Conservation (phyloP, 768 basidiomycete genomes). For the Tylopilus vinaceipallidus region DNA sequence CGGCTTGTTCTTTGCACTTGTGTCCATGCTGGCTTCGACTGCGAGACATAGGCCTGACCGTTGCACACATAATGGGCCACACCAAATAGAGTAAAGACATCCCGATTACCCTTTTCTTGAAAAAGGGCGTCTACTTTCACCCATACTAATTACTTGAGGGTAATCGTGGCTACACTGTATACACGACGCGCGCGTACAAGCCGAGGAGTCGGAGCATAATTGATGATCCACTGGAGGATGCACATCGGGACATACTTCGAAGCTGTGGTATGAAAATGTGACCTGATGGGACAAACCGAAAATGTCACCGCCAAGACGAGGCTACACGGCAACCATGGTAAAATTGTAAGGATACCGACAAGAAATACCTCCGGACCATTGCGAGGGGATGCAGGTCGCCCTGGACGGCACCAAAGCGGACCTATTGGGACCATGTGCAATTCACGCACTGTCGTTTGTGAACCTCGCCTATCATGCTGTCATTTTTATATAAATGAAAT, state of each 20-base stretch:
- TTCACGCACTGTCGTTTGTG: slow-evolving; percentile 44
- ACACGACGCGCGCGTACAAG: slow-evolving; percentile 1
- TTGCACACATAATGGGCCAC: background rate
- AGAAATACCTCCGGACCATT: background rate
- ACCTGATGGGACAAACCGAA: slow-evolving; percentile 6
- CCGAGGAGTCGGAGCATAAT: background rate
- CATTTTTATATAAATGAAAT: slow-evolving; percentile 13
- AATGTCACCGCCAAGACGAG: slow-evolving; percentile 1
- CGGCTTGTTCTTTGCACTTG: slow-evolving; percentile 14
- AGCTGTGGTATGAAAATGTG: slow-evolving; percentile 7
- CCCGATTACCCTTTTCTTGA: slow-evolving; percentile 9
- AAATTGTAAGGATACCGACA: slow-evolving; percentile 1
- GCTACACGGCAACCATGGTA: background rate
- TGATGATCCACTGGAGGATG: background rate
- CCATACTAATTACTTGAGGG: slow-evolving; percentile 4
- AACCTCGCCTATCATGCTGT: slow-evolving; percentile 30
- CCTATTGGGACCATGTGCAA: slow-evolving; percentile 21
- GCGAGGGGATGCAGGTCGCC: slow-evolving; percentile 1
- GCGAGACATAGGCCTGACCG: too few species aligned
- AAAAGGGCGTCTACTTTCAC: slow-evolving; percentile 11
- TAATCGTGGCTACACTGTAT: background rate
- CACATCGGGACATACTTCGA: slow-evolving; percentile 5
- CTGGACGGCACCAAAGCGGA: slow-evolving; percentile 1
- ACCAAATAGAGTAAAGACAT: slow-evolving; percentile 38
- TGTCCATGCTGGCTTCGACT: slow-evolving; percentile 27